Evolutionary conservation across 2,329 filamentous ascomycete species (phyloP).

Genomic region (Stemphylium lycopersici): DNA sequence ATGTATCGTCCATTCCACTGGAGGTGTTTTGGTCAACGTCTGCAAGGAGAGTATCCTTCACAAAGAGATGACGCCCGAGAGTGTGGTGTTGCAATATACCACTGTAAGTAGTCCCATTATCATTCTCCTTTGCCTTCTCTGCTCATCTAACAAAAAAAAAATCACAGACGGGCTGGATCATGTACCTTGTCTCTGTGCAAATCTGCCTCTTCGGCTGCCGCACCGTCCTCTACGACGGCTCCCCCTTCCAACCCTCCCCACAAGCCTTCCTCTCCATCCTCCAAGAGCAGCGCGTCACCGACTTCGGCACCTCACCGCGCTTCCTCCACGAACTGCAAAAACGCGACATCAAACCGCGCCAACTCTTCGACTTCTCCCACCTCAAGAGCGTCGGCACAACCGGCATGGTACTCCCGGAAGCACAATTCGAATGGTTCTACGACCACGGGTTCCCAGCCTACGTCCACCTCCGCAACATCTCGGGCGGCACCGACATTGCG

Average conservation of each 20-base stretch:
- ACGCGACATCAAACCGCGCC: constrained; percentile 64
- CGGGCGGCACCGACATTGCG: constrained; percentile 79
- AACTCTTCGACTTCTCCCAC: constrained; percentile 66
- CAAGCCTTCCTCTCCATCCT: constrained; percentile 67
- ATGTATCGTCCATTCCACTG: constrained; percentile 80
- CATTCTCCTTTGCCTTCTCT: background rate
- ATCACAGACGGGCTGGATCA: constrained; percentile 72
- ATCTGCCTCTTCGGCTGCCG: constrained; percentile 66
- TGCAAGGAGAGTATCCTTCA: constrained; percentile 67
- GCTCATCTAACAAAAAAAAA: background rate
- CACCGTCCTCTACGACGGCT: constrained; percentile 80
- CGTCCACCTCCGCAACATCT: constrained; percentile 74
- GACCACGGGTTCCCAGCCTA: constrained; percentile 71
- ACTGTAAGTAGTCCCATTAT: constrained; percentile 48
- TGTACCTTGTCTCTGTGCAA: constrained; percentile 72
- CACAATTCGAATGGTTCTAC: constrained; percentile 81
- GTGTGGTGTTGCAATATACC: constrained; percentile 63
- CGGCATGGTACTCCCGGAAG: constrained; percentile 80
- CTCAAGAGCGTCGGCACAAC: constrained; percentile 71
- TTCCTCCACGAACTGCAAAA: constrained; percentile 78
- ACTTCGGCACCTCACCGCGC: constrained; percentile 75
- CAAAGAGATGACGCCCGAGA: constrained; percentile 52
- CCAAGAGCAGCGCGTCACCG: constrained; percentile 69
- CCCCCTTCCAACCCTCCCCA: constrained; percentile 74
- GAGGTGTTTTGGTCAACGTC: constrained; percentile 65